A percentile compares a stretch with the other conserved stretches of the same genome.
Conservation (phyloP, 495 filamentous ascomycete species). For the Viridothelium virens region DNA sequence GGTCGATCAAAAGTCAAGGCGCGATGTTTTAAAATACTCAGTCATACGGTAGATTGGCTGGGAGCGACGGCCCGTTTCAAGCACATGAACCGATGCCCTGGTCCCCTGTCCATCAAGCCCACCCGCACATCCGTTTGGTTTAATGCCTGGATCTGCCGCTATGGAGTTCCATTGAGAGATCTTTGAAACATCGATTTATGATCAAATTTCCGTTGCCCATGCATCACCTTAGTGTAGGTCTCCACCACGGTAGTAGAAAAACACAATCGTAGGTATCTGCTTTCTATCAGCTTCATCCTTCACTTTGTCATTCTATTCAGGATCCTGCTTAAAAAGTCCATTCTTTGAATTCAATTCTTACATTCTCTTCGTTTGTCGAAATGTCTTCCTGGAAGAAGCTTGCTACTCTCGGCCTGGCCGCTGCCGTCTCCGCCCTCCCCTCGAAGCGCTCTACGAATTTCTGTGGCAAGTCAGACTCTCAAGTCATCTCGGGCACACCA, state of each 20-base stretch:
- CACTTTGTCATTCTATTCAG: neutral
- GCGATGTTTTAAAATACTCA: neutral
- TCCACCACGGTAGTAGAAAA: neutral
- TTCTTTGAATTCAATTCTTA: neutral
- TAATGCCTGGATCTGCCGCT: too few species aligned
- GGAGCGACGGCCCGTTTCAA: neutral
- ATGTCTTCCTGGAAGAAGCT: conserved; percentile 10
- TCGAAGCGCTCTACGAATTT: conserved; percentile 11
- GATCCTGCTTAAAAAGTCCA: neutral
- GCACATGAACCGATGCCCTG: neutral
- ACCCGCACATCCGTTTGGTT: neutral
- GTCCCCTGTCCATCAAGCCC: neutral
- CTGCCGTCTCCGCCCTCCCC: neutral
- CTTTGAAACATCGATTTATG: neutral
- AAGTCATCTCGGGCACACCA: conserved; percentile 31
- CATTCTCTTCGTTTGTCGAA: neutral
- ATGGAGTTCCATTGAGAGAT: neutral
- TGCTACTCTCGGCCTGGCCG: neutral
- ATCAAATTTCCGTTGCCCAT: neutral
- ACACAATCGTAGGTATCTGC: neutral
- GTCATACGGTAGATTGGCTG: neutral
- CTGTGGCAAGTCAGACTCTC: conserved; percentile 31
- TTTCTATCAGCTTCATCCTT: neutral
- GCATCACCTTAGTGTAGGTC: neutral
- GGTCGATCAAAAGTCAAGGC: neutral